Evolutionary conservation across 108 stramenopile species (phyloP).

Genomic region (Heterococcus sp.): DNA sequence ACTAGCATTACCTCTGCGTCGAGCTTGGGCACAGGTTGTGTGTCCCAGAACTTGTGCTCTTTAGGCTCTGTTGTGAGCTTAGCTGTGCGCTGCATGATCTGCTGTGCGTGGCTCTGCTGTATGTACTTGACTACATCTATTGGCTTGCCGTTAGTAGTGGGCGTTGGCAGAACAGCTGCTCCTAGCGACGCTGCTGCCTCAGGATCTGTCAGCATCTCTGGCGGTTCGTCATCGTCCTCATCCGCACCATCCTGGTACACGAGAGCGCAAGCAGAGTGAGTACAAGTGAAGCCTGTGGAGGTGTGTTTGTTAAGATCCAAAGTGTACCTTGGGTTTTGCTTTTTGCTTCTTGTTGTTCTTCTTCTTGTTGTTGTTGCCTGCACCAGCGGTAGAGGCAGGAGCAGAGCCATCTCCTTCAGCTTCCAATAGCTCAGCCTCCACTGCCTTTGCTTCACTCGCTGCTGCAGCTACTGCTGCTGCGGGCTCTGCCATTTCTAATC

Average conservation of each 20-base stretch:
- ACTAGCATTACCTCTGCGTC: slow-evolving; percentile 57
- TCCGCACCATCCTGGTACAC: no score
- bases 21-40: slow-evolving; percentile 70
- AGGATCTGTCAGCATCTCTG: background rate
- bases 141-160: background rate
- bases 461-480: no score
- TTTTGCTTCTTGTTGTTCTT: slow-evolving; percentile 6
- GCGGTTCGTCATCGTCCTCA: background rate
- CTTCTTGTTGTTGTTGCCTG: background rate
- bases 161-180: background rate
- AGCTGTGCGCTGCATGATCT: background rate
- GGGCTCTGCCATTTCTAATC: no score
- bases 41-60: slow-evolving; percentile 87
- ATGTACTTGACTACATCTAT: slow-evolving; percentile 14
- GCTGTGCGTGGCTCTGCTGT: slow-evolving; percentile 6
- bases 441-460: no score
- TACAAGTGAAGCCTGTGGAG: background rate
- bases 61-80: background rate
- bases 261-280: background rate
- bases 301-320: no score
- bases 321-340: background rate
- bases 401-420: background rate
- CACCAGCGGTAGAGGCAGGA: background rate
- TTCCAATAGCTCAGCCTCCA: no score
- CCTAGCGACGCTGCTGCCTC: background rate